These are phyloP conservation scores for Ceratocystis papillata DNA, from an alignment of 2,329 filamentous ascomycete genomes.

Conservation along the genomic window DNA sequence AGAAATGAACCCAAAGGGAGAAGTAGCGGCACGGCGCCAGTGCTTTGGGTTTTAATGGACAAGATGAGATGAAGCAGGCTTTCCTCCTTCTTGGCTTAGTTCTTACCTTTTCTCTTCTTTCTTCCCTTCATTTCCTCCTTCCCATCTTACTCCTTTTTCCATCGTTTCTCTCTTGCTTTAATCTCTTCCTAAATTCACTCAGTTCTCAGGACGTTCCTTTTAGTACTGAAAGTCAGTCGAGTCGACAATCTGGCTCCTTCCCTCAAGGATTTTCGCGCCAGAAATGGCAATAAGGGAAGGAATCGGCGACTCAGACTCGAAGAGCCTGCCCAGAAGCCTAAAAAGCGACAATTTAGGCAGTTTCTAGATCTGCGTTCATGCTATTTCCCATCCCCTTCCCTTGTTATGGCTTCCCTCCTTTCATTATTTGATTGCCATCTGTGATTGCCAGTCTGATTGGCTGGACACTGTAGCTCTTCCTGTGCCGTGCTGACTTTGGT, in stretches of 20 bases:
- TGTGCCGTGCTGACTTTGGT: neutral
- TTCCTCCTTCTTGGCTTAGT: neutral
- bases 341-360: neutral
- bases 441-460: neutral
- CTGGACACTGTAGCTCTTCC: neutral
- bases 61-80: slow-evolving; percentile 10
- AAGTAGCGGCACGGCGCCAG: neutral
- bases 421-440: neutral
- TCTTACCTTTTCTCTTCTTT: neutral
- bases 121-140: neutral
- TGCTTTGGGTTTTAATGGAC: neutral
- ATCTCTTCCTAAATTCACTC: neutral
- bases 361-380: neutral
- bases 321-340: neutral
- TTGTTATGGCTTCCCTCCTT: neutral
- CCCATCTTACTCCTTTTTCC: neutral
- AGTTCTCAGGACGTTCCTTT: neutral
- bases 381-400: neutral
- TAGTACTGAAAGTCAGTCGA: neutral
- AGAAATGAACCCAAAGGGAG: neutral
- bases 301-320: neutral
- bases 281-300: slow-evolving; percentile 4
- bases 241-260: slow-evolving; percentile 11
- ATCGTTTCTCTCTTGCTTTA: neutral
- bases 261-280: neutral